Evolutionary conservation across 2,329 filamentous ascomycete species (phyloP), one percentile per base, ranked within the genome.

Genomic region (Fusarium circinatum): DNA sequence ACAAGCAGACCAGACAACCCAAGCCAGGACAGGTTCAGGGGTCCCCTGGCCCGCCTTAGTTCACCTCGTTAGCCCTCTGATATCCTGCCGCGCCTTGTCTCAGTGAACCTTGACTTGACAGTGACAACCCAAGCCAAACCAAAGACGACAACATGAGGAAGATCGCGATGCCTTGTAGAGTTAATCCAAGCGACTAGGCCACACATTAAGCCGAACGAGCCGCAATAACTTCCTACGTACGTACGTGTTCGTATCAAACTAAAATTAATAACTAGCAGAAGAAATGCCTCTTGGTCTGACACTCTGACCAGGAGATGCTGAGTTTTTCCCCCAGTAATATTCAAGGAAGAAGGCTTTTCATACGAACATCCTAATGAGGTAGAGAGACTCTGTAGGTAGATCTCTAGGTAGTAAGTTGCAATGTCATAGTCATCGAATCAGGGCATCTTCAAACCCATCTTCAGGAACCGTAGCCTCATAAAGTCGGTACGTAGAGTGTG

Each of bases 81-180:
- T 55, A 59, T 58, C 66, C 67, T 70, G 66, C 59, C 59, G 59
- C 54, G 68, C 68, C 63, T 62, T 73, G 68, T 75, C 71, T 72
- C 59, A 65, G 52, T 55, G 42, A 74, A 68, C 66, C 64, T 62
- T 71, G 64, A 58, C 44, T 48, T 58, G 47, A 52, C 38, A 48
- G 45, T 49, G 69, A 74, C 70, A 64, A 36, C 24, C 56, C 70
- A 71, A 62, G n/a, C 55, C 36, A 48, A 65, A 48, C 42, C 44
- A 20, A 56, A 45, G 45, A 68, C 54, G 49, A 59, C 42, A 49
- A 60, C 39, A 60, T 65, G 51, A 57, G 52, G 54, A 58, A 63
- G 54, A 66, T 71, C 42, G 59, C 42, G 66, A 70, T 66, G 47
- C 52, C 52, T 51, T 52, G 59, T 45, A 55, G 49, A 64, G 59